Percentiles rank a stretch among this genome's conserved stretches.
Conservation (phyloP, 2,329 filamentous ascomycete genomes). For the Aureobasidium musti region DNA sequence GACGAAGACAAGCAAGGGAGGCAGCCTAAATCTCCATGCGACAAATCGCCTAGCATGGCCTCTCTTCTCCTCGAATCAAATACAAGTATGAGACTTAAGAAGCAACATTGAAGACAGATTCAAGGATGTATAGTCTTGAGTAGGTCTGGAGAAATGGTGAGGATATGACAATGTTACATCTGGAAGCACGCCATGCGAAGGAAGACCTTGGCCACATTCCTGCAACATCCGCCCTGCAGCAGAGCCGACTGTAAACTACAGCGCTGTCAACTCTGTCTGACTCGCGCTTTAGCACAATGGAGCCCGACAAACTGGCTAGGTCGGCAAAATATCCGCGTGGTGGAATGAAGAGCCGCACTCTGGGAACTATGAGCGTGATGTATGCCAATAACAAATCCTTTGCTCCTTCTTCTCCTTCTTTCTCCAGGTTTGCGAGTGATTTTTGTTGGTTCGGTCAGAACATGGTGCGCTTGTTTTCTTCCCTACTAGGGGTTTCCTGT, state of each 20-base stretch:
- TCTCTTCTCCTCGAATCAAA: neutral
- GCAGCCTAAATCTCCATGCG: neutral
- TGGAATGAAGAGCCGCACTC: constrained; percentile 13
- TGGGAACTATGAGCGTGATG: neutral
- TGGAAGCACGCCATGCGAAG: neutral
- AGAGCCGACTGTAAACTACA: neutral
- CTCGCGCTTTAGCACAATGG: neutral
- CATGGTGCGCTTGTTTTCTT: neutral
- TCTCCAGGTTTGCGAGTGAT: neutral
- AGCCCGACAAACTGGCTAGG: neutral
- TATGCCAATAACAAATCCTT: constrained; percentile 2
- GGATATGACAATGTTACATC: neutral
- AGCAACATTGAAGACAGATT: neutral
- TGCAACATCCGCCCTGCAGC: neutral
- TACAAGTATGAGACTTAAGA: neutral
- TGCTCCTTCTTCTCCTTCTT: neutral
- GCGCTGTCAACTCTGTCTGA: neutral
- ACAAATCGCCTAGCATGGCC: neutral
- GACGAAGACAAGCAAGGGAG: neutral
- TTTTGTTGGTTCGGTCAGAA: neutral
- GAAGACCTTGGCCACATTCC: neutral
- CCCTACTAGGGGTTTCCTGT: constrained; percentile 12
- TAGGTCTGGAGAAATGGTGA: neutral
- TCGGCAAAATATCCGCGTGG: neutral
- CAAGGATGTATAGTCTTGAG: neutral